Evolutionary conservation across 139 green algal species (phyloP).

Genomic region (Zygnema circumcarinatum): DNA sequence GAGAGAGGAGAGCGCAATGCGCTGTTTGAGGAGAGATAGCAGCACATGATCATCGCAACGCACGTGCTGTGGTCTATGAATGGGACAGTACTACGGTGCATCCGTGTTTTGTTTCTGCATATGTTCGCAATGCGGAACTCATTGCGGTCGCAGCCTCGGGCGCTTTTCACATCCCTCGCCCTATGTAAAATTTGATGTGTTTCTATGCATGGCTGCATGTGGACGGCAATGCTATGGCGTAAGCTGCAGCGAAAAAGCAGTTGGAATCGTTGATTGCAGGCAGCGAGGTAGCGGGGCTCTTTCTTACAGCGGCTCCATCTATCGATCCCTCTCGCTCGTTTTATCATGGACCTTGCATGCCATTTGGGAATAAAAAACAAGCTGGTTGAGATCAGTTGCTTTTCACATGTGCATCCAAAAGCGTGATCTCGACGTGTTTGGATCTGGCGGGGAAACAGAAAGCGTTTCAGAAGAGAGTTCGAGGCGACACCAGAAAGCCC

Average conservation of each 20-base stretch:
- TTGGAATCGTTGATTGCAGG: no score
- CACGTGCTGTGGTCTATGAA: neutral
- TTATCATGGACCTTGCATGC: no score
- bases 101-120: neutral
- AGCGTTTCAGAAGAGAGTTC: neutral
- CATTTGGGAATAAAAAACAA: no score
- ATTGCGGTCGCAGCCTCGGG: neutral
- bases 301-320: neutral
- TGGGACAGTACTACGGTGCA: neutral
- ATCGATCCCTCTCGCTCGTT: neutral
- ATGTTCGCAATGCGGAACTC: neutral
- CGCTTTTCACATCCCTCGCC: neutral
- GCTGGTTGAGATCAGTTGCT: no score
- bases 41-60: neutral
- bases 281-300: neutral
- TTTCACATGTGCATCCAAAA: no score
- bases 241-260: no score
- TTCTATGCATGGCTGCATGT: neutral
- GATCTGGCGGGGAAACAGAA: no score
- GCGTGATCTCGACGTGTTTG: no score
- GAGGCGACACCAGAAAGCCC: no score
- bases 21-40: neutral
- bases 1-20: neutral
- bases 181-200: neutral
- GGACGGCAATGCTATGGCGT: no score